Base-by-base conservation (phyloP, 257 asterid genomes). In the Echium plantagineum region DNA sequence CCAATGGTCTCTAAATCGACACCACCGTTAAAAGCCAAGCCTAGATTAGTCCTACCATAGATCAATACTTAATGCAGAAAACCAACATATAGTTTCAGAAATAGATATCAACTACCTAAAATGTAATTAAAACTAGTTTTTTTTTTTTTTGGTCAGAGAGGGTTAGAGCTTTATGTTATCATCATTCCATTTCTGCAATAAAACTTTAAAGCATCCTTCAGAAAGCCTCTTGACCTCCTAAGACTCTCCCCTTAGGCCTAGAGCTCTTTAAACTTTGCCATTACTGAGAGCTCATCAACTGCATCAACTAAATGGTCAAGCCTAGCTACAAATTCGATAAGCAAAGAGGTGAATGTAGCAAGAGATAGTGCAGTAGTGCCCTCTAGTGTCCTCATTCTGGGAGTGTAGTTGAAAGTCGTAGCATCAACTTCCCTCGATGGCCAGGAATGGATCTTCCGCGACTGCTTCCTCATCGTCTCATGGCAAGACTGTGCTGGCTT, bases 231-330 rank as follows among this genome's bases (percentile, higher is more conserved):
- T 3, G 16, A 42, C 16, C 46, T 9, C 6, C 47, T 35, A 35
- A 7, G 15, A 35, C 28, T 19, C 21, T 28, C 66, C 49, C 65
- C 22, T 51, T 57, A 24, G 26, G 26, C 26, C 26, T 24, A 74
- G 46, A 60, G 53, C 20, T 77, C 75, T 63, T 77, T 73, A 65
- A 83, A 85, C 53, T 77, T 72, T 10, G 86, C 90, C 90, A 80
- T 54, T 57, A 69, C 75, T 12, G 94, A 75, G 49, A 85, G 84
- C 30, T 73, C 61, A 71, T 83, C 85, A 15, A 83, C 90, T 24
- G 88, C 86, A 57, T 77, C 94, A 38, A 81, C 86, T 65, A 85
- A 70, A 78, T 83, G 90, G 68, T 85, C 86, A 13, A 85, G 86
- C 60, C 94, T 66, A 13, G 88, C 90, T 69, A 80, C 82, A 57